phyloP scores from a whole-genome alignment of 257 asterid species.

The Solanum etuberosum region DNA sequence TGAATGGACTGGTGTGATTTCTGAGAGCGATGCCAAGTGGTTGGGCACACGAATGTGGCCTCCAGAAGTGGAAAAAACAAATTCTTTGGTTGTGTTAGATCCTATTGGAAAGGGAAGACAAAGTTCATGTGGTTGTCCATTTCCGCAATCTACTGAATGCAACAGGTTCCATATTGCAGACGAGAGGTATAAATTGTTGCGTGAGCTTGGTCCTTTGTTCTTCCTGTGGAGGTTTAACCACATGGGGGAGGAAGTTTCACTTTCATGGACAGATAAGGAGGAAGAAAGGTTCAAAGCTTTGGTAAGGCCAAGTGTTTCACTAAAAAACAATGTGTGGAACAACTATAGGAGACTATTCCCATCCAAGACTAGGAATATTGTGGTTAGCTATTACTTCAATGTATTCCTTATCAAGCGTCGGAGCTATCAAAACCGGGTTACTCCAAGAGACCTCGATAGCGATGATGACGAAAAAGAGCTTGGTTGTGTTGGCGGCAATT shows the following conservation, averaged over 20 bases:
- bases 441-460: constrained; percentile 58
- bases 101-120: constrained; percentile 40
- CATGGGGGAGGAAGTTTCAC: constrained; percentile 91
- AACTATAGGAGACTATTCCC: constrained; percentile 28
- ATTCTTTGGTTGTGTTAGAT: constrained; percentile 3
- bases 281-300: constrained; percentile 43
- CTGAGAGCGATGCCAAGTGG: constrained; percentile 68
- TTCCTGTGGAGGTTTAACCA: constrained; percentile 44
- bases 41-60: constrained; percentile 55
- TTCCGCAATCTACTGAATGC: constrained; percentile 48
- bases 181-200: constrained; percentile 41
- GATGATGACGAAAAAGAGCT: constrained; percentile 70
- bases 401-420: constrained; percentile 50
- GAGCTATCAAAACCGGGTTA: constrained; percentile 67
- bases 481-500: constrained; percentile 56
- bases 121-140: constrained; percentile 30
- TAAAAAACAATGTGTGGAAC: constrained; percentile 35
- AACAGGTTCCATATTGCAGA: constrained; percentile 66
- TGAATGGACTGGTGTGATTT: constrained; percentile 40
- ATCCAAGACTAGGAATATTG: constrained; percentile 33
- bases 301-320: constrained; percentile 15
- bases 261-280: constrained; percentile 66
- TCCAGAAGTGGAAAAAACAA: constrained; percentile 18
- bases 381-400: constrained; percentile 74
- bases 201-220: constrained; percentile 40